Percentiles rank a stretch among this genome's conserved stretches.
Conservation (phyloP, 345 rosid species). For the Hypericum androsaemum region DNA sequence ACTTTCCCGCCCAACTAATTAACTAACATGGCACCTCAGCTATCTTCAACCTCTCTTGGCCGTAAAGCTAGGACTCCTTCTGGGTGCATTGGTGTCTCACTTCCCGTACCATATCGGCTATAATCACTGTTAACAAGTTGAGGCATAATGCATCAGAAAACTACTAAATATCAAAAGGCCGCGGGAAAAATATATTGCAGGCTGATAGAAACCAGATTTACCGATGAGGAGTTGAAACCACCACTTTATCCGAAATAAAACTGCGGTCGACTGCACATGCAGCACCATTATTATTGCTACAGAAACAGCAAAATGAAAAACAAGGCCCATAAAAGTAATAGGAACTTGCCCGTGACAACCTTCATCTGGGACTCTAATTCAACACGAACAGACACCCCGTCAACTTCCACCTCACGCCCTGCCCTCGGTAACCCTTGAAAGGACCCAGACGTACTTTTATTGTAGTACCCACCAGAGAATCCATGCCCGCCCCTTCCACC, state of each 20-base stretch:
- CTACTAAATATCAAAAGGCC: background rate
- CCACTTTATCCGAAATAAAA: constrained; percentile 69
- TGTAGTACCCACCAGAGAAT: constrained; percentile 65
- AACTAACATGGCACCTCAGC: too few species aligned
- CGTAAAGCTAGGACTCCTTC: too few species aligned
- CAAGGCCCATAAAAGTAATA: constrained; percentile 7
- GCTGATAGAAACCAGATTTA: constrained; percentile 17
- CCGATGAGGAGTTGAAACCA: constrained; percentile 63
- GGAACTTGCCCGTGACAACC: constrained; percentile 73
- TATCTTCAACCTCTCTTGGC: too few species aligned
- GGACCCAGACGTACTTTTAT: constrained; percentile 78
- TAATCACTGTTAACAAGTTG: constrained; percentile 43
- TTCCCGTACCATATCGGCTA: constrained; percentile 79
- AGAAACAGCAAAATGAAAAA: constrained; percentile 14
- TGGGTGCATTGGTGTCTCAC: constrained; percentile 97
- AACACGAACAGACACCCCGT: constrained; percentile 70
- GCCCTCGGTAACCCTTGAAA: constrained; percentile 82
- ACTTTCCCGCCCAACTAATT: too few species aligned
- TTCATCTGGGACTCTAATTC: constrained; percentile 89
- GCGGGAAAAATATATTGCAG: background rate
- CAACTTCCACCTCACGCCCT: constrained; percentile 72
- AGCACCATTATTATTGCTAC: constrained; percentile 11
- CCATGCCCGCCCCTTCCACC: constrained; percentile 85
- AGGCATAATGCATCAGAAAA: constrained; percentile 6
- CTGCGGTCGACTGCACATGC: constrained; percentile 64